Evolutionary conservation across 169 alveolate species (phyloP), one percentile per base, ranked within the genome.

Genomic region (Plasmodium fragile): DNA sequence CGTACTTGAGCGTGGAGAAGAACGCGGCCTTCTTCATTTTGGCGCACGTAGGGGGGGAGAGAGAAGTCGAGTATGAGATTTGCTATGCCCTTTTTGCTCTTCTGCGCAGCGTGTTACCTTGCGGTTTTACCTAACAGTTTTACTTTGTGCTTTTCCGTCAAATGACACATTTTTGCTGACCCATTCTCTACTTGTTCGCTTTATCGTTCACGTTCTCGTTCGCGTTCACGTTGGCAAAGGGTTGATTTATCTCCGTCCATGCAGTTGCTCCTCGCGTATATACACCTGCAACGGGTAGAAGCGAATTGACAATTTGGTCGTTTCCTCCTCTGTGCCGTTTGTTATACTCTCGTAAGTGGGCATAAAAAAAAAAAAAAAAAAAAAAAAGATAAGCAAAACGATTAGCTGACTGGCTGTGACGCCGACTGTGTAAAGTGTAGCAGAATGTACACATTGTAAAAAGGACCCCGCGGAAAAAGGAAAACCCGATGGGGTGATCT

Each of bases 1-100:
- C 75, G 75, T 65, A 65, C 5, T 65, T 65, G 18, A 65, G 41
- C 4, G 75, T 65, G n/a, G 75, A 65, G 75, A 65, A 65, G 75
- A 65, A 65, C 41, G 75, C 36, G n/a, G 34, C 75, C 75, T 65
- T 65, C 30, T 65, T 65, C 75, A 65, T 65, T 65, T 22, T 65
- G 75, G n/a, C 6, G 11, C 30, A 65, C 36, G 18, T 65, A 1
- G 75, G 18, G 13, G 34, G 11, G 73, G 22, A 34, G 34, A 8
- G 18, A 59, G 11, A 49, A 49, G 25, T 49, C 59, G 59, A 11
- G 11, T 49, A 16, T 13, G 22, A 49, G 16, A 16, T 59, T 59
- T 3, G 16, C 18, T 59, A 4, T 59, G 73, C 73, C 18, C 3
- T 59, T 59, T 59, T n/a, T 65, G 75, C 75, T 65, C 30, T 22